These are phyloP conservation scores for Diaporthe humulicola DNA, from an alignment of 2,329 filamentous ascomycete species.

Conservation along the genomic window DNA sequence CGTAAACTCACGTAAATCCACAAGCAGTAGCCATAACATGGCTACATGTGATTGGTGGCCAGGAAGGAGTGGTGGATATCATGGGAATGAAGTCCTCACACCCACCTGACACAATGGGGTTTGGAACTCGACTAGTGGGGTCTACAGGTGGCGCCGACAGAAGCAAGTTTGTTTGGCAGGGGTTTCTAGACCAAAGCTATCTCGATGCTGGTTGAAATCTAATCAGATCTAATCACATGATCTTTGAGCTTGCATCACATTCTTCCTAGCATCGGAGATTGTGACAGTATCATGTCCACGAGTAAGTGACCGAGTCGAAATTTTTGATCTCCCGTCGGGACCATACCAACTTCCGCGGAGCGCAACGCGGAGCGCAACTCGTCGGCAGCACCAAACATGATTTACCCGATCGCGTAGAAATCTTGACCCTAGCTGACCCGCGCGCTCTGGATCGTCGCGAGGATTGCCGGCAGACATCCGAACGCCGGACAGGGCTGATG, in stretches of 20 bases:
- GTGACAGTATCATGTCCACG: neutral
- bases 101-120: neutral
- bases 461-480: neutral
- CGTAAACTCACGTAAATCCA: neutral
- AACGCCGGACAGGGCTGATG: constrained; percentile 19
- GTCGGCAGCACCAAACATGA: neutral
- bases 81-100: neutral
- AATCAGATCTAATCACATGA: constrained; percentile 12
- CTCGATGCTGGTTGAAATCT: neutral
- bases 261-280: neutral
- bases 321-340: neutral
- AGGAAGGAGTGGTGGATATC: neutral
- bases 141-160: no score
- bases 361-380: neutral
- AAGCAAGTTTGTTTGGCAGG: neutral
- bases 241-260: neutral
- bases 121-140: neutral
- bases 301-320: neutral
- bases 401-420: neutral
- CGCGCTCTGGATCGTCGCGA: neutral
- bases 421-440: neutral
- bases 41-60: neutral
- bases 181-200: neutral
- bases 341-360: neutral
- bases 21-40: neutral